These are phyloP conservation scores for Patellaria atrata DNA, from an alignment of 495 filamentous ascomycete genomes.

Conservation along the genomic window DNA sequence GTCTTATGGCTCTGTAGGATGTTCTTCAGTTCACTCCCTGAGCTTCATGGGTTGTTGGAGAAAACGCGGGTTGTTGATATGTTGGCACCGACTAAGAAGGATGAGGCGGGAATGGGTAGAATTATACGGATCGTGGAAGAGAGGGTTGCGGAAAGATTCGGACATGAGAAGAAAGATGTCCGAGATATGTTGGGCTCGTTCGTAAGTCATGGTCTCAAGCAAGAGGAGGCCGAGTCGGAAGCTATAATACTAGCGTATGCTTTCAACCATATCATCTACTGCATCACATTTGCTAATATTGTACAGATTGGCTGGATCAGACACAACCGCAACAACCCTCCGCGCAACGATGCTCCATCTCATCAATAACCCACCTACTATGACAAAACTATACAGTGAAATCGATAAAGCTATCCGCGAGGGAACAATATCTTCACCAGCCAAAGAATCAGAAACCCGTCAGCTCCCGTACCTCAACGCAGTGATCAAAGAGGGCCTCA, in stretches of 20 bases:
- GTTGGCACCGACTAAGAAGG: too few species aligned
- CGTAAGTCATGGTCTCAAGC: conserved; percentile 28
- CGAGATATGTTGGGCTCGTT: conserved; percentile 32
- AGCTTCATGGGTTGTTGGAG: too few species aligned
- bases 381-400: conserved; percentile 11
- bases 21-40: too few species aligned
- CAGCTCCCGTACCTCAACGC: conserved; percentile 20
- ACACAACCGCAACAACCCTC: conserved; percentile 18
- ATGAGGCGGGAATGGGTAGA: too few species aligned
- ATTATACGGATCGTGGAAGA: background rate
- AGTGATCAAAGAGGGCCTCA: conserved; percentile 19
- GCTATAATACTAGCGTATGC: conserved; percentile 20
- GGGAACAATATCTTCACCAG: conserved; percentile 8
- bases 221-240: conserved; percentile 30
- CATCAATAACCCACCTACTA: conserved; percentile 8
- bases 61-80: too few species aligned
- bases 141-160: background rate
- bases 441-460: conserved; percentile 11
- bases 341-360: conserved; percentile 11
- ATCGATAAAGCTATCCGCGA: conserved; percentile 10
- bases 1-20: too few species aligned
- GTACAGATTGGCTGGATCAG: conserved; percentile 19
- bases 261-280: background rate
- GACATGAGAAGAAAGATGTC: too few species aligned
- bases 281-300: too few species aligned